phyloP scores from a whole-genome alignment of 805 yeast species.

The Cyberlindnera petersonii region DNA sequence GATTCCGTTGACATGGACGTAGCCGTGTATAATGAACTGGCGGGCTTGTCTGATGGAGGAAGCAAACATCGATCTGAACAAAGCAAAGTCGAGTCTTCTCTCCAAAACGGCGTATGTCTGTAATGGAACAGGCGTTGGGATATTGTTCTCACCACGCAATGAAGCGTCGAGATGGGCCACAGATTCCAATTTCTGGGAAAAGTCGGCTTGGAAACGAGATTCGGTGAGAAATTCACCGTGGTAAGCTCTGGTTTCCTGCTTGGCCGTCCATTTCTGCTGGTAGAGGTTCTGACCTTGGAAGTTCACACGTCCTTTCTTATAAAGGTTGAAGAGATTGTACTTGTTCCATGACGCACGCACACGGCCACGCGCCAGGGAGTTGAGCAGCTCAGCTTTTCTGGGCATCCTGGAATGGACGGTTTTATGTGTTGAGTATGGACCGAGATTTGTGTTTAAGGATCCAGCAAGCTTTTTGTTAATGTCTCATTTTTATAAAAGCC shows the following conservation, averaged over 20 bases:
- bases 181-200: conserved; percentile 66
- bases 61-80: conserved; percentile 91
- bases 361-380: conserved; percentile 62
- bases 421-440: no score
- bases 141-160: conserved; percentile 51
- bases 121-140: conserved; percentile 74
- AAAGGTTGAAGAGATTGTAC: conserved; percentile 81
- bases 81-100: conserved; percentile 82
- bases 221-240: conserved; percentile 95
- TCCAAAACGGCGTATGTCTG: conserved; percentile 90
- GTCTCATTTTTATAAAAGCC: background rate
- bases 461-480: background rate
- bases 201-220: conserved; percentile 68
- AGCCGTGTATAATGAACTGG: conserved; percentile 74
- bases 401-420: no score
- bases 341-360: conserved; percentile 91
- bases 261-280: conserved; percentile 90
- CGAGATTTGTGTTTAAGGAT: conserved; percentile 22
- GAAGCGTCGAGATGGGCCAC: conserved; percentile 89
- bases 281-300: conserved; percentile 65
- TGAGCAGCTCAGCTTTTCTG: conserved; percentile 52
- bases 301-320: conserved; percentile 60
- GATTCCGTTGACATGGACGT: conserved; percentile 83
- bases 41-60: conserved; percentile 92
- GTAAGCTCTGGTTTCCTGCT: conserved; percentile 88